Base-by-base conservation (phyloP, 345 rosid species). In the Corchorus olitorius region DNA sequence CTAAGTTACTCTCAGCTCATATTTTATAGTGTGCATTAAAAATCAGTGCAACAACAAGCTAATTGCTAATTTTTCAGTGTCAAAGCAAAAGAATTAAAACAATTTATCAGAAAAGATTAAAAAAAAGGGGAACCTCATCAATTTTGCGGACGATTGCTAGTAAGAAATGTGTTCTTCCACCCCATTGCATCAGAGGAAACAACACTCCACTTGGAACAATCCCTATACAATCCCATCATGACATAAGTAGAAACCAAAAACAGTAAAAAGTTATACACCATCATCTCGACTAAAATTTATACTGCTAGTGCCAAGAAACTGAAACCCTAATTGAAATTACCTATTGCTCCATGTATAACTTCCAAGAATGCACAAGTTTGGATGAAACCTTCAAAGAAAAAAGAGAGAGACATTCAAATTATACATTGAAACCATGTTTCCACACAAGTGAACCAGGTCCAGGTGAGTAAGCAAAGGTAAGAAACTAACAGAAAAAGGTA, bases 161-260 rank as follows among this genome's bases (percentile, higher is more conserved):
- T 9, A 93, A 71, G 81, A 90, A 89, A 66, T 93, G 94, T 11
- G 88, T 84, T 85, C 94, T 88, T 83, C 98, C 97, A 74, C 83
- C 81, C 96, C 97, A 93, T 69, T 93, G 99, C 89, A 91, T 90
- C 72, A 91, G 33, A 27, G 98, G 97, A 55, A 93, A 88, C 85
- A 90, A 55, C 73, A 81, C 83, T 74, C 98, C 97, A 79, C 90
- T 95, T 4, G 99, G 91, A n/a, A 93, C 93, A 82, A 93, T 83
- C 41, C 98, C 97, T 93, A 73, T 6, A 27, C 27, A 33, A 79
- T 69, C 64, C 53, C 0, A 64, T 53, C 14, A 78, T 20, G 9
- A 34, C 27, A 56, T 34, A 22, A 12, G 11, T 9, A 55, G 46
- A 80, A 66, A 72, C 48, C 50, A 66, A 68, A 78, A 63, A 76